These are phyloP conservation scores for Geotrichum carabidarum DNA, from an alignment of 1,139 yeast species.

Conservation along the genomic window DNA sequence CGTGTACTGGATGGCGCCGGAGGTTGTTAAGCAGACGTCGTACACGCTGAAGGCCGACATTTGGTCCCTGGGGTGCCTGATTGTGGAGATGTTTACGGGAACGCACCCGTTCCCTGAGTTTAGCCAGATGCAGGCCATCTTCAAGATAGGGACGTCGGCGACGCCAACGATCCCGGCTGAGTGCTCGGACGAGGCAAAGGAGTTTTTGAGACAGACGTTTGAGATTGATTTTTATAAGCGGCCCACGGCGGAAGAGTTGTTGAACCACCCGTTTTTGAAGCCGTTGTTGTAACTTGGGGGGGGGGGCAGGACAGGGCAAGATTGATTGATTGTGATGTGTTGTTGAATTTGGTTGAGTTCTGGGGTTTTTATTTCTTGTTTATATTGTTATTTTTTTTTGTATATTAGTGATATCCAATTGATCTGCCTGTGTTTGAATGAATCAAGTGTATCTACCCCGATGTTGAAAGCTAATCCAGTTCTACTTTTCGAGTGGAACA, in stretches of 20 bases:
- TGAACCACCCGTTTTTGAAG: conserved; percentile 49
- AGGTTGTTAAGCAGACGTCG: conserved; percentile 85
- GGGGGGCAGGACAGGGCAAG: too few relatives aligned
- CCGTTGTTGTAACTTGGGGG: conserved; percentile 6
- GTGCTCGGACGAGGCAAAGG: conserved; percentile 61
- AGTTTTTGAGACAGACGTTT: conserved; percentile 64
- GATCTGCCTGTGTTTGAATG: neutral
- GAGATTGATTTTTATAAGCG: conserved; percentile 68
- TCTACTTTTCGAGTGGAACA: too few relatives aligned
- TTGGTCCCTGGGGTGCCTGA: conserved; percentile 91
- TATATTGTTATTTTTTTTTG: neutral
- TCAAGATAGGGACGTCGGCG: conserved; percentile 80
- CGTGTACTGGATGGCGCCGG: conserved; percentile 98
- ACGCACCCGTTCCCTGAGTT: conserved; percentile 91
- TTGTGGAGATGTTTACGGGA: conserved; percentile 92
- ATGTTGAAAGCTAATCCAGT: neutral
- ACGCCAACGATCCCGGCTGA: conserved; percentile 73
- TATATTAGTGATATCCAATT: neutral
- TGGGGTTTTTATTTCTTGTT: neutral
- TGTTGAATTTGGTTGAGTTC: neutral
- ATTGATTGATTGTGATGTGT: too few relatives aligned
- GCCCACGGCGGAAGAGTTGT: conserved; percentile 65
- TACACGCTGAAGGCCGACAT: conserved; percentile 88
- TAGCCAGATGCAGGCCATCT: conserved; percentile 93
- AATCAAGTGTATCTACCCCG: neutral